Percentiles rank a stretch among this genome's conserved stretches.
Conservation (phyloP, 495 filamentous ascomycete species). For the Podospora tetraspora region DNA sequence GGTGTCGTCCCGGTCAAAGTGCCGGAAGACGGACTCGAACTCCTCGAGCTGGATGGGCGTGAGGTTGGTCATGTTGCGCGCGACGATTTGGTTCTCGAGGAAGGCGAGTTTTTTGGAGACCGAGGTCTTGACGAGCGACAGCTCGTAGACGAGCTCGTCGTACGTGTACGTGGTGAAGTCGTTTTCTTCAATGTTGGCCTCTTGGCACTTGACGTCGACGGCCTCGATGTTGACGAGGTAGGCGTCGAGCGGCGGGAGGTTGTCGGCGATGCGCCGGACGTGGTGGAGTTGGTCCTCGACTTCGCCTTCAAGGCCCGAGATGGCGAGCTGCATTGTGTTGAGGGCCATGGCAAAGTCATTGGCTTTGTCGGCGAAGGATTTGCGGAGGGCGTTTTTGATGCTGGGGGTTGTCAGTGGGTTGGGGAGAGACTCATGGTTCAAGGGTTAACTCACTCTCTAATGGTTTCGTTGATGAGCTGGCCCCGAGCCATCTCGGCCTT, state of each 20-base stretch:
- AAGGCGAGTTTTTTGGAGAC: conserved; percentile 94
- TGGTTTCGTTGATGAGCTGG: conserved; percentile 94
- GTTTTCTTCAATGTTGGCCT: conserved; percentile 98
- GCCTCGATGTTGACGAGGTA: conserved; percentile 78
- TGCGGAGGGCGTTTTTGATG: conserved; percentile 92
- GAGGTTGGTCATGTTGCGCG: conserved; percentile 96
- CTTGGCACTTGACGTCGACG: conserved; percentile 79
- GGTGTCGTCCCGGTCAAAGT: conserved; percentile 90
- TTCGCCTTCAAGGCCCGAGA: conserved; percentile 91
- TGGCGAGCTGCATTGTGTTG: conserved; percentile 85
- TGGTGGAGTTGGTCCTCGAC: conserved; percentile 88
- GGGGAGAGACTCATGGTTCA: conserved; percentile 6
- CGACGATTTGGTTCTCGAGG: conserved; percentile 93
- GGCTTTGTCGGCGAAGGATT: conserved; percentile 89
- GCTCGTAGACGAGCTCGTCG: conserved; percentile 91
- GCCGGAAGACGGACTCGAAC: conserved; percentile 94
- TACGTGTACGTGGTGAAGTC: conserved; percentile 98
- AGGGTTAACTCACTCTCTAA: conserved; percentile 64
- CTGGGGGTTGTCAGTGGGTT: conserved; percentile 30
- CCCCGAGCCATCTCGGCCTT: conserved; percentile 78
- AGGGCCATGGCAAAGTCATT: conserved; percentile 95
- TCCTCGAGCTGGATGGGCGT: conserved; percentile 97
- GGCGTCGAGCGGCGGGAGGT: conserved; percentile 77
- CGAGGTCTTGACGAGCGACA: conserved; percentile 80
- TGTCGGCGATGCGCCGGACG: conserved; percentile 72